phyloP scores from a whole-genome alignment of 148 eudicot genomes.

The Cornus florida region DNA sequence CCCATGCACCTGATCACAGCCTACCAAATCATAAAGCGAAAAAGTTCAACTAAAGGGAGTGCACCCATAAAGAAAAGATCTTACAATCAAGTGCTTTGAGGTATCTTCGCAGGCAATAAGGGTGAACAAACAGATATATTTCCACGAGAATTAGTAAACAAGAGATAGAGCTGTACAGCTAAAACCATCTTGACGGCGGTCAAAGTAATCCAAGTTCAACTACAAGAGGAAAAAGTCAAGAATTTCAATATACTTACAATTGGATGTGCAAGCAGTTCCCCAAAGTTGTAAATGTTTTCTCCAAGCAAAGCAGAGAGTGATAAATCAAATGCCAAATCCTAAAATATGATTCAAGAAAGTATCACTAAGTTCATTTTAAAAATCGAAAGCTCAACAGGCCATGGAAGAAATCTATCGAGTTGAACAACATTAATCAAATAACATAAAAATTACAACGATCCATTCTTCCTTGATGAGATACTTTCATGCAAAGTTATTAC shows the following conservation, averaged over 20 bases:
- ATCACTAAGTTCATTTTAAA: not conserved
- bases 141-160: not conserved
- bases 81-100: not conserved
- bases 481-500: too few relatives aligned
- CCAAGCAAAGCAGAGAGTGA: conserved; percentile 75
- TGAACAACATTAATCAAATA: not conserved
- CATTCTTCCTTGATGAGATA: too few relatives aligned
- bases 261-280: conserved; percentile 88
- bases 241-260: conserved; percentile 46
- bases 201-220: not conserved
- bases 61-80: not conserved
- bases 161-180: not conserved
- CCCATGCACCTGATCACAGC: not conserved
- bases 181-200: not conserved
- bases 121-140: not conserved
- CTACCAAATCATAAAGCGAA: not conserved
- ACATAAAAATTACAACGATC: too few relatives aligned
- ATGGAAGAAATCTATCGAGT: not conserved
- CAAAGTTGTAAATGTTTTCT: conserved; percentile 87
- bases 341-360: not conserved
- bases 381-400: not conserved
- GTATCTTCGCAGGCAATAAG: not conserved
- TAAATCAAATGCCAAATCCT: conserved; percentile 92
- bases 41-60: not conserved
- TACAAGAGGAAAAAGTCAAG: not conserved